Evolutionary conservation across 1,284 basidiomycete genomes (phyloP), one percentile per base, ranked within the genome.

Genomic region (Apiotrichum gamsii): DNA sequence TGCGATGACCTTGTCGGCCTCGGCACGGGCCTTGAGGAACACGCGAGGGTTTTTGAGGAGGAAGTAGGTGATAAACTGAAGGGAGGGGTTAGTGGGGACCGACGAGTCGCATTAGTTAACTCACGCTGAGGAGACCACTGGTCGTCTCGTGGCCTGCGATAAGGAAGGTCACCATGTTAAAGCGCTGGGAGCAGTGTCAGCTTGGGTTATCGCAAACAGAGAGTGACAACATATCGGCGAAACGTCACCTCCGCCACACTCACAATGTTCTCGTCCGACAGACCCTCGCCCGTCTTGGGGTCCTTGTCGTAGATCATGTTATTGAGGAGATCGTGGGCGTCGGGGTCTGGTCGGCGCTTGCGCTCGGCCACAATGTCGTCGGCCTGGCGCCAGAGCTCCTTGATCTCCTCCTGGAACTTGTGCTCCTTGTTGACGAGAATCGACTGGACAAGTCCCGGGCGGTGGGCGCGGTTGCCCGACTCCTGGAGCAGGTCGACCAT

Each of bases 141-240:
- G 77, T 77, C 0, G 77, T 78, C 59, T 78, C 78, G 52, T 78
- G 78, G 2, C 77, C 78, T 5, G 78, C 78, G 33, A 79, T 75
- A n/a, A 80, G 63, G 71, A 80, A 79, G 3, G 77, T 79, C n/a
- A 78, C 60, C 19, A 78, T 69, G 61, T 80, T 78, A 49, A 70
- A 62, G 6, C 72, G 66, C n/a, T n/a, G n/a, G n/a, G n/a, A n/a
- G n/a, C n/a, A n/a, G n/a, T n/a, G n/a, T n/a, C n/a, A n/a, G n/a
- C n/a, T n/a, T n/a, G n/a, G n/a, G n/a, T n/a, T n/a, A n/a, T n/a
- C n/a, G n/a, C n/a, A n/a, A n/a, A n/a, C n/a, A n/a, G n/a, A n/a
- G n/a, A n/a, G n/a, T n/a, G n/a, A n/a, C n/a, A n/a, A n/a, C n/a
- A n/a, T n/a, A n/a, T n/a, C n/a, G n/a, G n/a, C n/a, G n/a, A n/a